Conservation (phyloP, 176 grass and related monocot species). For the Cenchrus purpureus region DNA sequence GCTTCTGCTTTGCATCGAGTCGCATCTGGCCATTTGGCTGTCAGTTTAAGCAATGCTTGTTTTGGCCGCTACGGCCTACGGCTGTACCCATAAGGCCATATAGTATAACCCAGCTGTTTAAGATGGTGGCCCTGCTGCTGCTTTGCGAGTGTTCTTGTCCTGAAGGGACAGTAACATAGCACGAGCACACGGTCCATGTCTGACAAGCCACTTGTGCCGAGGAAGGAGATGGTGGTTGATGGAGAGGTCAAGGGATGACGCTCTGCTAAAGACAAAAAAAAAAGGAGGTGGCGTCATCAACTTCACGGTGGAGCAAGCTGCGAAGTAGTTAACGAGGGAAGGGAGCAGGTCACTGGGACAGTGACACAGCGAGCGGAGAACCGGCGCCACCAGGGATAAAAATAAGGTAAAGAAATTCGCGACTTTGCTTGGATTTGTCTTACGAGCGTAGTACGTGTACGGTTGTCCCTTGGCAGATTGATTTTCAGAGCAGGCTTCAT, state of each 20-base stretch:
- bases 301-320: neutral
- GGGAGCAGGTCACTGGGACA: neutral
- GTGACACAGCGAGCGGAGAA: neutral
- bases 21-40: neutral
- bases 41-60: neutral
- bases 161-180: too few species aligned
- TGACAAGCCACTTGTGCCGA: neutral
- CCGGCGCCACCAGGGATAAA: too few species aligned
- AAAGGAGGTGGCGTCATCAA: neutral
- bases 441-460: neutral
- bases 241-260: neutral
- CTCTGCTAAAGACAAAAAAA: neutral
- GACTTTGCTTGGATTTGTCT: neutral
- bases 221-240: neutral
- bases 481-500: neutral
- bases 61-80: neutral
- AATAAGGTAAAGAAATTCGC: too few species aligned
- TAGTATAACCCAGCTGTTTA: too few species aligned
- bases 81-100: too few species aligned
- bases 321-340: neutral
- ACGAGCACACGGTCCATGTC: neutral
- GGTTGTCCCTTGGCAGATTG: neutral
- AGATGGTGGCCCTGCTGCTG: neutral
- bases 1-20: conserved; percentile 11
- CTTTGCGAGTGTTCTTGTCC: neutral